Evolutionary conservation across 306 rosid species (phyloP).

Genomic region (Delonix regia): DNA sequence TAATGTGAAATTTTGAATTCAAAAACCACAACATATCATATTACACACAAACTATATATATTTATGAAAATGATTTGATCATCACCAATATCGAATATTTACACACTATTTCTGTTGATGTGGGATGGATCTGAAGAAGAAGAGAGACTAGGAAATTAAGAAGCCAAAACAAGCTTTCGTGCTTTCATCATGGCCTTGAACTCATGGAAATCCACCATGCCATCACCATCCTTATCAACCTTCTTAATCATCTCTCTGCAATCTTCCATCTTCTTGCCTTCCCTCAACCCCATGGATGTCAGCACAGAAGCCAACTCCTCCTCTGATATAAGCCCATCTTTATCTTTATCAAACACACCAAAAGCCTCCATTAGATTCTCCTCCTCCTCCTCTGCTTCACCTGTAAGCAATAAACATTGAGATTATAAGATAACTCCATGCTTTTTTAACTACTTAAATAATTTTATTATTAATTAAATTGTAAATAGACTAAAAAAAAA

Average conservation of each 20-base stretch:
- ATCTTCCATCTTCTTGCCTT: slow-evolving; percentile 67
- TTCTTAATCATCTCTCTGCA: slow-evolving; percentile 80
- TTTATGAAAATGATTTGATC: background rate
- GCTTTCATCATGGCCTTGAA: slow-evolving; percentile 75
- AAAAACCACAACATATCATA: background rate
- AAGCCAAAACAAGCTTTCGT: slow-evolving; percentile 37
- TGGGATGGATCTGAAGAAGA: background rate
- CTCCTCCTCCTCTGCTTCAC: slow-evolving; percentile 16
- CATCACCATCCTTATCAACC: slow-evolving; percentile 93
- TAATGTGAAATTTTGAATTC: background rate
- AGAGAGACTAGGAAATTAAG: background rate
- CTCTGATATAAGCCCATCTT: slow-evolving; percentile 69
- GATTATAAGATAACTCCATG: too few species aligned
- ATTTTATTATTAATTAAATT: too few species aligned
- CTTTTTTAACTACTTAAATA: too few species aligned
- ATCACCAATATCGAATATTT: background rate
- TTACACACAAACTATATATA: background rate
- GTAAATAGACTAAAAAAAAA: too few species aligned
- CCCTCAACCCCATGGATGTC: slow-evolving; percentile 64
- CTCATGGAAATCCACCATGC: slow-evolving; percentile 84
- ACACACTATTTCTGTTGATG: background rate
- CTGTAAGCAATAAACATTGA: too few species aligned
- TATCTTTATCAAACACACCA: slow-evolving; percentile 81
- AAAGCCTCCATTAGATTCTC: slow-evolving; percentile 69
- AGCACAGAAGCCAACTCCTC: slow-evolving; percentile 72